Evolutionary conservation across 2,329 filamentous ascomycete species (phyloP).

Genomic region (Hymenoscyphus salicellus): DNA sequence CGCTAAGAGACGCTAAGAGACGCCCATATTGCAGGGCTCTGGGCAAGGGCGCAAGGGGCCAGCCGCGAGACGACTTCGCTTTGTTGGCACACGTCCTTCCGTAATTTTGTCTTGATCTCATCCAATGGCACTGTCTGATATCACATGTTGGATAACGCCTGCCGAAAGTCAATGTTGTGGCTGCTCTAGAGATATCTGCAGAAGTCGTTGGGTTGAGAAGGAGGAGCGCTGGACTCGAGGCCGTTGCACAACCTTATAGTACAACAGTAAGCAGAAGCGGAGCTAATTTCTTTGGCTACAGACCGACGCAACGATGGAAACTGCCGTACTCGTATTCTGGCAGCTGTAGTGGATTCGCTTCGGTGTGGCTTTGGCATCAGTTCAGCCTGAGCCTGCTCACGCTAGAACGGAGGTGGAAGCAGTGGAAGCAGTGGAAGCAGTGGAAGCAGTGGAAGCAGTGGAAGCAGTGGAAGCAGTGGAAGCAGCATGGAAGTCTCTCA

Average conservation of each 20-base stretch:
- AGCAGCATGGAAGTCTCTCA: neutral
- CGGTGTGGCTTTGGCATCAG: neutral
- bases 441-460: neutral
- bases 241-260: neutral
- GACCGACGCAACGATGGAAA: neutral
- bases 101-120: neutral
- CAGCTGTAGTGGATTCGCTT: neutral
- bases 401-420: neutral
- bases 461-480: neutral
- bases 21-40: neutral
- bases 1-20: too few relatives aligned
- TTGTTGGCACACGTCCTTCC: neutral
- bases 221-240: neutral
- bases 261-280: neutral
- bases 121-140: neutral
- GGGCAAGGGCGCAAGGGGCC: neutral
- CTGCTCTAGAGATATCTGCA: too few relatives aligned
- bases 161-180: neutral
- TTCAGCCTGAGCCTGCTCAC: neutral
- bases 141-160: neutral
- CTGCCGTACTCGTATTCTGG: neutral
- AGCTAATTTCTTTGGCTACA: neutral
- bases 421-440: neutral
- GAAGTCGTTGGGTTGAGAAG: neutral
- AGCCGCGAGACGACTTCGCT: neutral